Base-by-base conservation (phyloP, 371 early-diverging fungal species). In the Zopfochytrium polystomum region DNA sequence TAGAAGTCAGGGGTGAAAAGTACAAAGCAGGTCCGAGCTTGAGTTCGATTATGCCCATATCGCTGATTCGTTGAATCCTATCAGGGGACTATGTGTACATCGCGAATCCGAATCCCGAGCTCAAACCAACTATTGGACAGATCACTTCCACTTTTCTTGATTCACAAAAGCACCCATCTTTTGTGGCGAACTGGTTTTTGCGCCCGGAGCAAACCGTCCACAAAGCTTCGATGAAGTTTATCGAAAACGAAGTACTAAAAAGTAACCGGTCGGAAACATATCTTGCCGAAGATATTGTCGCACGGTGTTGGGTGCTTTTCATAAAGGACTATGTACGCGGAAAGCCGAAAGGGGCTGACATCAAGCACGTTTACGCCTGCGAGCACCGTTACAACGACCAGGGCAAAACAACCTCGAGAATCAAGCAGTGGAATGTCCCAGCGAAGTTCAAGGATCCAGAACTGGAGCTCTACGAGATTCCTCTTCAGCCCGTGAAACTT, bases 191-290 rank as follows among this genome's bases (percentile, higher is more conserved):
- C 49, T 80, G 79, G 82, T 81, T 69, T 52, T 67, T 79, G 20
- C 70, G 74, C 7, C 84, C 84, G 7, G 77, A 81, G 50, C 80
- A 81, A 58, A 82, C 80, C 0, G 67, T 65, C 13, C 77, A 80
- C 44, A 73, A 68, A 44, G 68, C 70, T 42, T 63, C 32, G 34
- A 55, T 59, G n/a, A 62, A 60, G 60, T 83, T 77, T 66, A 62
- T 65, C 35, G 71, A 74, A 54, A 75, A 79, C 23, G 84, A 83
- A 55, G 79, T 83, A 1, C 71, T 83, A 54, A 79, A 75, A 62
- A 76, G 75, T 3, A 78, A 56, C 32, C 67, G 67, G 23, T 52
- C 53, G 27, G 77, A 77, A 31, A 62, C 67, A 1, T 74, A 77
- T 55, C 32, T 43, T 15, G 52, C 67, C 4, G 55, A 60, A 35